Conservation (phyloP, 306 rosid genomes). For the Albizia julibrissin region DNA sequence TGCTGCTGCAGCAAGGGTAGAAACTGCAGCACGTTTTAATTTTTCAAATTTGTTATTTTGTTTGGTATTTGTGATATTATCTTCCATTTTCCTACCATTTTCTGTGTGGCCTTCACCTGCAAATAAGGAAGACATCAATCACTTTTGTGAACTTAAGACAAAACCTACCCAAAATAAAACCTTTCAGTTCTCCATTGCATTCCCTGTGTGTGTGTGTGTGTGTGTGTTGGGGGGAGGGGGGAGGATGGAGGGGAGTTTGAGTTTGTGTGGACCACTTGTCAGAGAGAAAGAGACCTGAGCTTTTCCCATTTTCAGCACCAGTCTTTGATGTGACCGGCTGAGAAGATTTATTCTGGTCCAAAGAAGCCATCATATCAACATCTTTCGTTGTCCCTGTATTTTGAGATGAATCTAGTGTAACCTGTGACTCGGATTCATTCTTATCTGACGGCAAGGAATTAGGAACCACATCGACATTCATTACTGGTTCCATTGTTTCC, state of each 20-base stretch:
- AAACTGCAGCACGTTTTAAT: slow-evolving; percentile 61
- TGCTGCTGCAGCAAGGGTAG: slow-evolving; percentile 69
- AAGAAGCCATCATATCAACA: slow-evolving; percentile 30
- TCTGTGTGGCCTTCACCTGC: slow-evolving; percentile 53
- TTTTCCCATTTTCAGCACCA: slow-evolving; percentile 38
- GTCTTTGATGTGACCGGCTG: slow-evolving; percentile 46
- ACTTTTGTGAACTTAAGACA: slow-evolving; percentile 3
- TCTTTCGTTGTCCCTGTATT: slow-evolving; percentile 7
- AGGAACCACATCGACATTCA: slow-evolving; percentile 46
- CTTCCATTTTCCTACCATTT: slow-evolving; percentile 42
- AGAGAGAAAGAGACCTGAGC: slow-evolving; percentile 34
- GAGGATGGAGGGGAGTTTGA: background rate
- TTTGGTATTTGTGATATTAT: slow-evolving; percentile 25
- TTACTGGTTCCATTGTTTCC: slow-evolving; percentile 34
- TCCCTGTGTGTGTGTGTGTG: background rate
- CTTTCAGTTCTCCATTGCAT: slow-evolving; percentile 8
- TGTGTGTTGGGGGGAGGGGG: background rate
- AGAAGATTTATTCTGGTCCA: slow-evolving; percentile 39
- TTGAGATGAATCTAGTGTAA: slow-evolving; percentile 34
- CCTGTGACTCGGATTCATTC: slow-evolving; percentile 25
- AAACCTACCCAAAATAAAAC: background rate
- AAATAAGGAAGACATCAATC: slow-evolving; percentile 18
- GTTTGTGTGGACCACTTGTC: background rate
- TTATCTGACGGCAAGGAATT: slow-evolving; percentile 35
- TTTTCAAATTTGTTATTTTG: slow-evolving; percentile 47